phyloP scores from a whole-genome alignment of 768 basidiomycete genomes.

The Coprinellus micaceus region DNA sequence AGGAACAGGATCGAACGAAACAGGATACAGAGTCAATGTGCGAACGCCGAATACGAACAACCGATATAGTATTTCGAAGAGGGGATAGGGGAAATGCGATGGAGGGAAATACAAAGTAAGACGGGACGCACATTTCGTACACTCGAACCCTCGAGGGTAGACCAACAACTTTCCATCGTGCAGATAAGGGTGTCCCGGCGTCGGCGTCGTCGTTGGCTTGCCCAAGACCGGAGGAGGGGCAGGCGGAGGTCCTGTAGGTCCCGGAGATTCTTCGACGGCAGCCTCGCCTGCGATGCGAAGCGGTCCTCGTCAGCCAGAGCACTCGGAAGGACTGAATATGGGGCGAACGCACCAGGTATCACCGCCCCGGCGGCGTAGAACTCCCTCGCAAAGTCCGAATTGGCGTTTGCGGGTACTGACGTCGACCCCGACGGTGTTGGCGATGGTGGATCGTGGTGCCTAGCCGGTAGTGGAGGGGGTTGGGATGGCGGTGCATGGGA shows the following conservation, averaged over 20 bases:
- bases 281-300: too few species aligned
- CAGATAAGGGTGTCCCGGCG: constrained; percentile 66
- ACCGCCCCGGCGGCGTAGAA: constrained; percentile 51
- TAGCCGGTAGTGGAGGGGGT: constrained; percentile 21
- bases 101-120: background rate
- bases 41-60: too few species aligned
- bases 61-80: background rate
- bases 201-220: constrained; percentile 56
- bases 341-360: constrained; percentile 17
- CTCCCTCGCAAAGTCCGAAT: constrained; percentile 61
- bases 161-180: constrained; percentile 59
- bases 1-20: too few species aligned
- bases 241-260: constrained; percentile 3
- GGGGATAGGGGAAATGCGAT: background rate
- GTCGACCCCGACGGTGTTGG: constrained; percentile 8
- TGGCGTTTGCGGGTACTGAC: too few species aligned
- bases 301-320: too few species aligned
- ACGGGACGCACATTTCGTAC: constrained; percentile 58
- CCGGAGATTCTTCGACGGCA: background rate
- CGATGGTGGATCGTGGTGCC: constrained; percentile 9
- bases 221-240: constrained; percentile 45
- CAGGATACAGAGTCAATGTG: too few species aligned
- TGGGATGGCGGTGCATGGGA: constrained; percentile 14
- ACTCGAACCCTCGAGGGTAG: constrained; percentile 61
- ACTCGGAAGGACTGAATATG: too few species aligned